phyloP scores from a whole-genome alignment of 2,329 filamentous ascomycete genomes.

The Aspergillus terreus region DNA sequence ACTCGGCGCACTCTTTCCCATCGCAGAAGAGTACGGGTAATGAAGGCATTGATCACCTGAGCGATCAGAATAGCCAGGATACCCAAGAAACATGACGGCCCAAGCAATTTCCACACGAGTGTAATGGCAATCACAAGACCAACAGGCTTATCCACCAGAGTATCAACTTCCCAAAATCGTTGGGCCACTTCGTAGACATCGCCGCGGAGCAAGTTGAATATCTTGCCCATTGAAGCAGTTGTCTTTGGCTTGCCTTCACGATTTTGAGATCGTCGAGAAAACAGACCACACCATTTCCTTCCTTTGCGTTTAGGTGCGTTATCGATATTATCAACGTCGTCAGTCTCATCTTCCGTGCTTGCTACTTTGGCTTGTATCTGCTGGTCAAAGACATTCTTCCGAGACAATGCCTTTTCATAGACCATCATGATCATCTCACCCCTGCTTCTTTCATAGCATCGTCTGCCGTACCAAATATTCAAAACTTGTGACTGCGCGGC shows the following conservation, averaged over 20 bases:
- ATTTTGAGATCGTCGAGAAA: constrained; percentile 18
- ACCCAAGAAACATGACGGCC: constrained; percentile 73
- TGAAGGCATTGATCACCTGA: constrained; percentile 64
- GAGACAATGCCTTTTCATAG: constrained; percentile 70
- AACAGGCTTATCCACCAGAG: constrained; percentile 71
- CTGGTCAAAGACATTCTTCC: constrained; percentile 54
- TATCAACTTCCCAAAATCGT: constrained; percentile 80
- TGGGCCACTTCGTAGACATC: constrained; percentile 39
- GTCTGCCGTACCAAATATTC: constrained; percentile 75
- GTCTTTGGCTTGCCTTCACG: constrained; percentile 38
- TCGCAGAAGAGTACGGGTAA: constrained; percentile 63
- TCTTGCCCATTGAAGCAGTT: constrained; percentile 81
- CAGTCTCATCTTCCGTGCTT: constrained; percentile 18
- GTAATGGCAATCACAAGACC: constrained; percentile 70
- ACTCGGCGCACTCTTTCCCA: constrained; percentile 68
- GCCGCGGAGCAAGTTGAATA: constrained; percentile 77
- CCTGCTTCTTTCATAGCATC: constrained; percentile 76
- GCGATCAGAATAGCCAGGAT: constrained; percentile 66
- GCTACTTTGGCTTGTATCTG: constrained; percentile 20
- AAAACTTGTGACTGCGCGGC: constrained; percentile 65
- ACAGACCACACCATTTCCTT: constrained; percentile 24
- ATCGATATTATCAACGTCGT: constrained; percentile 5
- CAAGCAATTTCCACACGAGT: constrained; percentile 74
- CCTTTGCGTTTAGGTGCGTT: constrained; percentile 20
- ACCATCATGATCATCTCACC: constrained; percentile 85